Base-by-base conservation (phyloP, 2,329 filamentous ascomycete species). In the Clonostachys rhizophaga region DNA sequence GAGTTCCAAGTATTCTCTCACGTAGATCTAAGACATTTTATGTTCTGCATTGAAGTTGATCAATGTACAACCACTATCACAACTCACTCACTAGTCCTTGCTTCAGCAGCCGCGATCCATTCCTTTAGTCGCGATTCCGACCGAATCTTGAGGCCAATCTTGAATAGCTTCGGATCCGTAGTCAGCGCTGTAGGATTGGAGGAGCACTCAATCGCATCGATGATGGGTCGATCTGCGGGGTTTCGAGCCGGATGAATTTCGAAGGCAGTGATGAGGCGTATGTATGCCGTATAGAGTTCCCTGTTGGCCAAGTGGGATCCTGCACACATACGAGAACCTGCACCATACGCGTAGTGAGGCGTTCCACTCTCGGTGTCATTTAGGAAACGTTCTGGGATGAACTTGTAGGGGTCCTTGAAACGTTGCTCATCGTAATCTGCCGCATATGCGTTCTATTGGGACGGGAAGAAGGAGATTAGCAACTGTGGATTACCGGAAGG, bases 331-430 rank as follows among this genome's bases (percentile, higher is more conserved):
- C 82, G 71, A 3, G 75, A 78, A 3, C 83, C 82, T 0, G 81
- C 80, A 4, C 83, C 82, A 51, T 82, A 86, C 10, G 68, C 78
- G 55, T 80, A 83, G 56, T 85, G 82, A 0, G 76, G 78, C 2
- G 80, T 83, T 8, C 81, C 81, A 1, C 67, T 43, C 69, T 66
- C 77, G 18, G 66, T 69, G 45, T 82, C 72, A 45, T 73, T 63
- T 11, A 91, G 68, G 58, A 86, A 91, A 24, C 87, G 78, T 52
- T 90, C 86, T 0, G 86, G 84, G n/a, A 81, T 70, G 61, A 91
- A 90, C 7, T 69, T 65, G 30, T 74, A 52, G 0, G 87, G 79
- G 30, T 79, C 62, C 52, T 81, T 78, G 70, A 89, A 91, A 59
- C 89, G 86, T 0, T 67, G 63, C 6, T 75, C 72, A 58, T 91